A percentile compares a stretch with the other conserved stretches of the same genome.
These are phyloP conservation scores for Pseudoneurospora amorphoporcata DNA, from an alignment of 495 filamentous ascomycete genomes.

Conservation along the genomic window DNA sequence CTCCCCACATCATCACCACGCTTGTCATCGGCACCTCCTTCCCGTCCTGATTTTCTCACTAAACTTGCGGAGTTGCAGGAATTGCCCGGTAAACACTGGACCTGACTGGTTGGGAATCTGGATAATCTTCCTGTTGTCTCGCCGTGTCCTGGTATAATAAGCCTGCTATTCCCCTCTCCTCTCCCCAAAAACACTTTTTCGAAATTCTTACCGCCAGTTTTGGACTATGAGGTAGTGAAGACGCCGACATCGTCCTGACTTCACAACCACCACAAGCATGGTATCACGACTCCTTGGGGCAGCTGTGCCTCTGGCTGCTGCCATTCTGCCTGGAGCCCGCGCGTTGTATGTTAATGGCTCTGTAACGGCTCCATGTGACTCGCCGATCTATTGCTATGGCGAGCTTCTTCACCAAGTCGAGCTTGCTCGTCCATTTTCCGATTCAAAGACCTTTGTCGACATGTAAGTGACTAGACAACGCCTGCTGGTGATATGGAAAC, in stretches of 20 bases:
- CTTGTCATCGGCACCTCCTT: background rate
- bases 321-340: slow-evolving; percentile 10
- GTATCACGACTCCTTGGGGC: slow-evolving; percentile 8
- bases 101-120: background rate
- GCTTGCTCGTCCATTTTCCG: slow-evolving; percentile 36
- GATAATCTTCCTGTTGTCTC: background rate
- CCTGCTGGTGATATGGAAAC: background rate
- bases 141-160: background rate
- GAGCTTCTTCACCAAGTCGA: slow-evolving; percentile 38
- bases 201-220: background rate
- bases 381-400: slow-evolving; percentile 39
- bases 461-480: slow-evolving; percentile 26
- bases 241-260: background rate
- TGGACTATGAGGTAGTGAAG: background rate
- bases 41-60: background rate
- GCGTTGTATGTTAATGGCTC: slow-evolving; percentile 39
- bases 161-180: background rate
- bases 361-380: slow-evolving; percentile 37
- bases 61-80: background rate
- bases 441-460: slow-evolving; percentile 45
- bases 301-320: slow-evolving; percentile 11
- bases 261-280: slow-evolving; percentile 3
- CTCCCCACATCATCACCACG: background rate
- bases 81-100: background rate
- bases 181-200: background rate